phyloP scores from a whole-genome alignment of 768 basidiomycete genomes.

The Tylopilus felleus region DNA sequence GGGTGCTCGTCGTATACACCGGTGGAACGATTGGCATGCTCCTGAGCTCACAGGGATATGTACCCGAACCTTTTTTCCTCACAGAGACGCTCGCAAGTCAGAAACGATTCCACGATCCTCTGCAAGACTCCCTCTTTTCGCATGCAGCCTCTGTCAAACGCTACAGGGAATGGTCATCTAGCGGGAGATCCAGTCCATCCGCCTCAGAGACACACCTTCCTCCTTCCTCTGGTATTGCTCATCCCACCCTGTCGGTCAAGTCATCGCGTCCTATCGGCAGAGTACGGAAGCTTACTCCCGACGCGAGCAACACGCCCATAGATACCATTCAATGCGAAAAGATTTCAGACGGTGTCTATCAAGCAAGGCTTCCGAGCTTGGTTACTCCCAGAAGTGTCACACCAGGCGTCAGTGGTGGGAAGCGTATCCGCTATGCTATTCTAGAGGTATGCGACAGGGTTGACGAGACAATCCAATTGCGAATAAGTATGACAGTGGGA shows the following conservation, averaged over 20 bases:
- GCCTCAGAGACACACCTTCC: slow-evolving; percentile 8
- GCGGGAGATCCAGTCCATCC: slow-evolving; percentile 54
- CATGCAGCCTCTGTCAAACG: slow-evolving; percentile 75
- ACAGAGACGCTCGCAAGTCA: slow-evolving; percentile 81
- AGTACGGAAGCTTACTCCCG: slow-evolving; percentile 35
- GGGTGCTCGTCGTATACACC: slow-evolving; percentile 86
- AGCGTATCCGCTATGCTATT: slow-evolving; percentile 82
- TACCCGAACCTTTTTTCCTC: slow-evolving; percentile 84
- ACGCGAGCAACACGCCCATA: slow-evolving; percentile 21
- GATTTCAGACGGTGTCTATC: slow-evolving; percentile 63
- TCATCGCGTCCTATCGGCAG: slow-evolving; percentile 67
- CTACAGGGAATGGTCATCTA: slow-evolving; percentile 72
- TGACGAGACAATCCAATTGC: not conserved
- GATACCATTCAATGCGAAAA: slow-evolving; percentile 40
- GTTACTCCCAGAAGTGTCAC: slow-evolving; percentile 73
- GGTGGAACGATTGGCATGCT: slow-evolving; percentile 92
- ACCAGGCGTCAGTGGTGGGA: slow-evolving; percentile 56
- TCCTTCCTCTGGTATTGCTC: slow-evolving; percentile 14
- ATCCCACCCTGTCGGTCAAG: slow-evolving; percentile 53
- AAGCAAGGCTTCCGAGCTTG: slow-evolving; percentile 69
- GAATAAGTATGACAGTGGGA: slow-evolving; percentile 57
- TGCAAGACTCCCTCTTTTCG: slow-evolving; percentile 82
- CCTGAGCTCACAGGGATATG: slow-evolving; percentile 69
- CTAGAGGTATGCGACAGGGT: slow-evolving; percentile 56
- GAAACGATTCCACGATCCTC: slow-evolving; percentile 87